phyloP scores from a whole-genome alignment of 768 basidiomycete species.

The Hypholoma fasciculare region DNA sequence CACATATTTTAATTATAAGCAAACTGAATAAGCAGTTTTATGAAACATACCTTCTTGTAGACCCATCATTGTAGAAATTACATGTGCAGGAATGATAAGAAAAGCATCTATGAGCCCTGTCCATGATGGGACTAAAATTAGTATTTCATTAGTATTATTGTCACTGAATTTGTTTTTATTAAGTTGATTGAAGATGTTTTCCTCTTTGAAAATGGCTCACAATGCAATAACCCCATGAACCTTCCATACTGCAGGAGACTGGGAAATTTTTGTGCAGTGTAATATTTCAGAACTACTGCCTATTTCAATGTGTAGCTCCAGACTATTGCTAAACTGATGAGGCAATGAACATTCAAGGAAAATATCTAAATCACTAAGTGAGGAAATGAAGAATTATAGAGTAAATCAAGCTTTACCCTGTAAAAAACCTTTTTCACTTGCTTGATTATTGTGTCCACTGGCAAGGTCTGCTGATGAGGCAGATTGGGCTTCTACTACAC shows the following conservation, averaged over 20 bases:
- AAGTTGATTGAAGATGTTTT: background rate
- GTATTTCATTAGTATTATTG: background rate
- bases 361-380: slow-evolving; percentile 1
- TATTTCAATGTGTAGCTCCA: background rate
- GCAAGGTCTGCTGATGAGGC: too few species aligned
- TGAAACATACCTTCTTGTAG: background rate
- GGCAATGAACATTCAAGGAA: background rate
- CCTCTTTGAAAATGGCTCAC: background rate
- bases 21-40: too few species aligned
- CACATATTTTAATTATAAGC: too few species aligned
- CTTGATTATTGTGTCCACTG: too few species aligned
- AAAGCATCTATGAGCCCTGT: background rate
- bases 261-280: background rate
- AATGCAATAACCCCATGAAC: background rate
- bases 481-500: too few species aligned
- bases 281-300: background rate
- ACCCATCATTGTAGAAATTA: background rate
- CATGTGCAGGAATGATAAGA: background rate
- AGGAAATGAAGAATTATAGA: background rate
- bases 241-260: background rate
- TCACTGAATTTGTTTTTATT: background rate
- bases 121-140: background rate
- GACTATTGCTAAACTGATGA: background rate
- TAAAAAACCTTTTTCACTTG: background rate
- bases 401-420: background rate